Conservation (phyloP, 2,329 filamentous ascomycete species). For the Aspergillus flavus region DNA sequence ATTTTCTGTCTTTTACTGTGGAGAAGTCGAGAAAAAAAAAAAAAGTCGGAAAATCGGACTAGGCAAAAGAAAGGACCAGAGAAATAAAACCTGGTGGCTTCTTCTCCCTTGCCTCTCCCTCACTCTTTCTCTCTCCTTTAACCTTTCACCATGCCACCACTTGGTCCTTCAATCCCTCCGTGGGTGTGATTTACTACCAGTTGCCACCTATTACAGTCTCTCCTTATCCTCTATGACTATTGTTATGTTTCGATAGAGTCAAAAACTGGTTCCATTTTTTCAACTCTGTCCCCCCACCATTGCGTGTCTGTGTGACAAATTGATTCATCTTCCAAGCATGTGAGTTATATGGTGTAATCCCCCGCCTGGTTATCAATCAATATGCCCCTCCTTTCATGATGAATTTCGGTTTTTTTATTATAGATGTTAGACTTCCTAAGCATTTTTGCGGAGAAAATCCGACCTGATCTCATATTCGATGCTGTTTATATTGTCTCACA, state of each 20-base stretch:
- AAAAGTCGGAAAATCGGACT: slow-evolving; percentile 12
- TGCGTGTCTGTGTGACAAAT: slow-evolving; percentile 19
- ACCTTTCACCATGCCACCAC: slow-evolving; percentile 28
- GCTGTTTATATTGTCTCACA: slow-evolving; percentile 13
- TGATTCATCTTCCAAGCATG: slow-evolving; percentile 16
- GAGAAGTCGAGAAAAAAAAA: slow-evolving; percentile 16
- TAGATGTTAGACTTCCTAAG: slow-evolving; percentile 55
- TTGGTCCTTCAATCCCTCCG: slow-evolving; percentile 24
- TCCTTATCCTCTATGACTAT: slow-evolving; percentile 10
- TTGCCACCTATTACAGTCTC: slow-evolving; percentile 10
- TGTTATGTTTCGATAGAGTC: slow-evolving; percentile 25
- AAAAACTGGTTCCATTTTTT: slow-evolving; percentile 13
- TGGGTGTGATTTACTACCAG: slow-evolving; percentile 22
- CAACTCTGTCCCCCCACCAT: slow-evolving; percentile 18
- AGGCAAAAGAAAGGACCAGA: slow-evolving; percentile 9
- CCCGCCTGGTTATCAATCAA: slow-evolving; percentile 20
- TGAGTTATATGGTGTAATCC: slow-evolving; percentile 18
- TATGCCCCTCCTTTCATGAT: slow-evolving; percentile 35
- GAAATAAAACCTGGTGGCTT: background rate
- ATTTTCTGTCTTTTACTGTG: slow-evolving; percentile 19
- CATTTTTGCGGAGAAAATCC: slow-evolving; percentile 46
- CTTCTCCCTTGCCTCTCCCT: slow-evolving; percentile 9
- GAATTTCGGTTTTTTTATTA: slow-evolving; percentile 44
- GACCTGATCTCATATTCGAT: slow-evolving; percentile 28
- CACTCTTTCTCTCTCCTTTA: slow-evolving; percentile 20